Base-by-base conservation (phyloP, 768 basidiomycete species). In the Macrolepiota fuliginosa region DNA sequence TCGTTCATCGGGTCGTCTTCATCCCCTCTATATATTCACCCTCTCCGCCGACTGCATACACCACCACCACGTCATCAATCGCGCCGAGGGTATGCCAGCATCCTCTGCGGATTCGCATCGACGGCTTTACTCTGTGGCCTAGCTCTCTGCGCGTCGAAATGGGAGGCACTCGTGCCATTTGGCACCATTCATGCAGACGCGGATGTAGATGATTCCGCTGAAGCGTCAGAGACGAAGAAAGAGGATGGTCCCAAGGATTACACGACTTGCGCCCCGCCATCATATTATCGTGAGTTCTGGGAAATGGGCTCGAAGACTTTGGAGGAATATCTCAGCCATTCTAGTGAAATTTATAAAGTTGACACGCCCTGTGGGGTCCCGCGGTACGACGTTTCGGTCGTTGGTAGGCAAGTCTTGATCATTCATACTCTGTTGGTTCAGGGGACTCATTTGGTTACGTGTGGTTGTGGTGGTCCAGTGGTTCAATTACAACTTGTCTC, bases 281-380 rank as follows among this genome's bases (percentile, higher is more conserved):
- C 13, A 15, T 61, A 61, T 35, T n/a, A 10, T 4, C 59, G 52
- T 1, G 12, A 10, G 0, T 61, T 54, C 24, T 61, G 59, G 59
- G 13, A 29, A 32, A 22, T 12, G n/a, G 5, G 9, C 17, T 1
- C 17, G 4, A 54, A 17, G 54, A 25, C 59, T 4, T 3, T 46
- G 6, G 59, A 61, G 42, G 52, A 61, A 36, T 27, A 47, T 6
- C n/a, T 61, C 3, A 24, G 17, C 12, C n/a, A 22, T 24, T n/a
- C 36, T 3, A 54, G 59, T 24, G 52, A 45, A 1, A 54, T 61
- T 17, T 61, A 42, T 25, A 19, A 45, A 9, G 51, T 54, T 2
- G 39, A 61, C 10, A 1, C 15, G 4, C 40, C 59, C 3, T 61
- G 59, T 46, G 59, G 59, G 5, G 45, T 61, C 9, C n/a, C 59